Percentiles rank a stretch among this genome's conserved stretches.
phyloP scores from a whole-genome alignment of 768 basidiomycete species.

The Mycena kentingensis region DNA sequence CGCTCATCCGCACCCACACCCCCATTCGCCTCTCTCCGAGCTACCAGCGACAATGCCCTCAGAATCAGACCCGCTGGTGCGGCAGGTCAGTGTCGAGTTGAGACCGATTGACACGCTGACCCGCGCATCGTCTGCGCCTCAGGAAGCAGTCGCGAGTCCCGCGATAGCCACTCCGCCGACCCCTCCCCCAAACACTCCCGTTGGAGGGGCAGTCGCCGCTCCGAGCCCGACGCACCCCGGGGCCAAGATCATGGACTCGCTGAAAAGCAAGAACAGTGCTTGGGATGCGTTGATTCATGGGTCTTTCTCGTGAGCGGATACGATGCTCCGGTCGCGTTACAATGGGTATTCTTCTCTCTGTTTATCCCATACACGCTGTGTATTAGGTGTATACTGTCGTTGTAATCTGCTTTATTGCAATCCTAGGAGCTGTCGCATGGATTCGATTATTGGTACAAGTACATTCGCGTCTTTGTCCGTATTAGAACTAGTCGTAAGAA shows the following conservation, averaged over 20 bases:
- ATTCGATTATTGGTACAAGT: too few species aligned
- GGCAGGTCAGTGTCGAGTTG: not conserved
- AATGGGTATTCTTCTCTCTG: too few species aligned
- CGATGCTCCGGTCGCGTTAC: too few species aligned
- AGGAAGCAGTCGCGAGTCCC: not conserved
- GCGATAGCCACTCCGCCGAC: slow-evolving; percentile 19
- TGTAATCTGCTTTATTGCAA: too few species aligned
- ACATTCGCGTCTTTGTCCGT: too few species aligned
- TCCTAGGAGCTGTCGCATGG: too few species aligned
- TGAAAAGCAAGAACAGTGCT: slow-evolving; percentile 57
- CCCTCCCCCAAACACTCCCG: slow-evolving; percentile 20
- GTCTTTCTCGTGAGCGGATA: slow-evolving; percentile 59
- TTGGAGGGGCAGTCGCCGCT: too few species aligned
- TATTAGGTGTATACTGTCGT: too few species aligned
- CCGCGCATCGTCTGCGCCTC: slow-evolving; percentile 4
- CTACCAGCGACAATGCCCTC: slow-evolving; percentile 24
- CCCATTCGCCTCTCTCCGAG: slow-evolving; percentile 29
- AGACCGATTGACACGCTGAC: not conserved
- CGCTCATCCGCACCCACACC: slow-evolving; percentile 22
- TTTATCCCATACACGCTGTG: too few species aligned
- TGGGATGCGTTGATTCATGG: slow-evolving; percentile 73
- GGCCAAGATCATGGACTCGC: slow-evolving; percentile 55
- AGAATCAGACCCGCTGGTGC: slow-evolving; percentile 29
- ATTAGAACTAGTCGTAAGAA: too few species aligned
- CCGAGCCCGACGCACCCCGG: slow-evolving; percentile 1